Evolutionary conservation across 768 basidiomycete genomes (phyloP), one percentile per base, ranked within the genome.

Genomic region (Pulveroboletus sp.): DNA sequence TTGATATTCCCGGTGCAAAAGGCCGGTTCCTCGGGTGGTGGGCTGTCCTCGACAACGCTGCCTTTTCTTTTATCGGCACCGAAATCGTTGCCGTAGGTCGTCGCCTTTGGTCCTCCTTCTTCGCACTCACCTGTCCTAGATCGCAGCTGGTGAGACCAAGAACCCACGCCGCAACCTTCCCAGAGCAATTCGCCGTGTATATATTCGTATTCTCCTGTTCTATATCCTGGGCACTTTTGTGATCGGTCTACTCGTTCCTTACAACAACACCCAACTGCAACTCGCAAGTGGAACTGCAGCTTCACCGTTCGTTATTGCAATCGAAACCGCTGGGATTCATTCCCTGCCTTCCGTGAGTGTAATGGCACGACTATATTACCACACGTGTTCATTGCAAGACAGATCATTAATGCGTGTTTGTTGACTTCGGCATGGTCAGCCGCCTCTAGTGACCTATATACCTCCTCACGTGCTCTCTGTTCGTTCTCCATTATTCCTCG

Each of bases 391-490:
- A 40, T 38, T 23, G 17, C 3, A 25, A 19, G 8, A 12, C 38
- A 87, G 84, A 72, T 90, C 33, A 90, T 91, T 63, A 92, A 90
- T 60, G 88, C 86, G 4, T 83, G 80, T 64, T 75, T 95, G 13
- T 69, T 98, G 54, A 90, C 87, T 33, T 90, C 92, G 3, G 93
- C 94, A 6, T 94, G 90, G 86, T 95, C 93, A 21, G 93, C 94
- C 29, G 90, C 89, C 6, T 85, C 85, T 20, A 88, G 86, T 64
- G 92, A 95, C 64, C 66, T 97, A 39, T 95, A 92, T 71, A 94
- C 91, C 4, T 85, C 86, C 39, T 93, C 92, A 16, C 83, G 89
- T 46, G 88, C 87, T 0, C 76, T 97, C 9, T 94, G 87, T 89
- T 53, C 58, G 85, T 74, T 27, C 19, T 16, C 5, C 8, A n/a